These are phyloP conservation scores for Zymoseptoria pseudotritici DNA, from an alignment of 2,329 filamentous ascomycete species.

Conservation along the genomic window DNA sequence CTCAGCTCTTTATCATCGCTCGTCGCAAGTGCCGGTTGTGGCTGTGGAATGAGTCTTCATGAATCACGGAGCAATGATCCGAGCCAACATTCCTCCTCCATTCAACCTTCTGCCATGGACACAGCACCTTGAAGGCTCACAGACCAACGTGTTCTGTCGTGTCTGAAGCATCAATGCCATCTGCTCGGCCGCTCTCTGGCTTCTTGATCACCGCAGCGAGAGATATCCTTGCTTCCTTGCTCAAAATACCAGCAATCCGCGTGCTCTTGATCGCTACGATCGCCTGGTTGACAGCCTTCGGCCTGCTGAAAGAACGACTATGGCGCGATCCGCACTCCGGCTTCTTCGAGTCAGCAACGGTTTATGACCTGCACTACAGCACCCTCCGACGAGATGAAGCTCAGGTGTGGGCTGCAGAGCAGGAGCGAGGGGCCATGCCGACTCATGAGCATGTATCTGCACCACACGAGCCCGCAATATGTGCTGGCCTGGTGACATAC, in stretches of 20 bases:
- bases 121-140: no score
- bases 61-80: not conserved
- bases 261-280: not conserved
- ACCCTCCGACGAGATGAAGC: not conserved
- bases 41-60: not conserved
- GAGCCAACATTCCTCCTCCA: not conserved
- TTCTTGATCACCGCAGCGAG: not conserved
- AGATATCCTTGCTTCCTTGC: not conserved
- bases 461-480: not conserved
- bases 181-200: not conserved
- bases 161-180: not conserved
- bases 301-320: not conserved
- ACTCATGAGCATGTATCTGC: not conserved
- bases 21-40: not conserved
- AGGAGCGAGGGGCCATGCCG: not conserved
- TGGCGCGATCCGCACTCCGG: not conserved
- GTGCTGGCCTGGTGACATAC: not conserved
- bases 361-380: not conserved
- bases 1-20: not conserved
- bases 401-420: not conserved
- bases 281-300: not conserved
- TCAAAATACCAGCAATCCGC: not conserved
- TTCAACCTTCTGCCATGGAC: no score
- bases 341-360: not conserved
- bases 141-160: no score